Percentiles rank a stretch among this genome's conserved stretches.
phyloP scores from a whole-genome alignment of 768 basidiomycete genomes.

The Lactarius psammicola region DNA sequence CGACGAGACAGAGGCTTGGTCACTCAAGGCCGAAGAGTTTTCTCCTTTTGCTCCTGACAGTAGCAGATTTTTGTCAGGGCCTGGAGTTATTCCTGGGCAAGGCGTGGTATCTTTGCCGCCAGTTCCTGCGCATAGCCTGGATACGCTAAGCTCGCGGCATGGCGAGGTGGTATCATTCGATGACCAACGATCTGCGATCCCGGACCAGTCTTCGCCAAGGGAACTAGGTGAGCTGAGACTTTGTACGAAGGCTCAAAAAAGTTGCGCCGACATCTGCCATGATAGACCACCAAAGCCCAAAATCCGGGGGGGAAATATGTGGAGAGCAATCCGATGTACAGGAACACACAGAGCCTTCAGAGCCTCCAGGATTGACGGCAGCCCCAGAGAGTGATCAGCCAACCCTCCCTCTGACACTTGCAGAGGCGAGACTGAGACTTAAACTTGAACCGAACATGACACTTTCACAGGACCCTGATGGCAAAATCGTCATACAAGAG shows the following conservation, averaged over 20 bases:
- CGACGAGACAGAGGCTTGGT: background rate
- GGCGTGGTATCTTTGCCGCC: background rate
- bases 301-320: background rate
- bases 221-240: constrained; percentile 6
- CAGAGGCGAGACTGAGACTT: constrained; percentile 16
- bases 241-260: background rate
- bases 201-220: background rate
- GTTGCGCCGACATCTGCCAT: background rate
- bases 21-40: background rate
- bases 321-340: background rate
- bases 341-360: background rate
- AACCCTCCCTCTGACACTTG: constrained; percentile 7
- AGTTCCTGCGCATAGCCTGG: background rate
- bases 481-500: constrained; percentile 64
- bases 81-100: constrained; percentile 22
- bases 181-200: background rate
- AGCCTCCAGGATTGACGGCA: background rate
- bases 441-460: constrained; percentile 26
- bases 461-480: constrained; percentile 39
- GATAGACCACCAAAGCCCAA: constrained; percentile 3
- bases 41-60: background rate
- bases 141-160: background rate
- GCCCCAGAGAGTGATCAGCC: constrained; percentile 4
- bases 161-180: background rate
- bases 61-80: constrained; percentile 16